These are phyloP conservation scores for Bipolaris bicolor DNA, from an alignment of 2,329 filamentous ascomycete species.

Conservation along the genomic window DNA sequence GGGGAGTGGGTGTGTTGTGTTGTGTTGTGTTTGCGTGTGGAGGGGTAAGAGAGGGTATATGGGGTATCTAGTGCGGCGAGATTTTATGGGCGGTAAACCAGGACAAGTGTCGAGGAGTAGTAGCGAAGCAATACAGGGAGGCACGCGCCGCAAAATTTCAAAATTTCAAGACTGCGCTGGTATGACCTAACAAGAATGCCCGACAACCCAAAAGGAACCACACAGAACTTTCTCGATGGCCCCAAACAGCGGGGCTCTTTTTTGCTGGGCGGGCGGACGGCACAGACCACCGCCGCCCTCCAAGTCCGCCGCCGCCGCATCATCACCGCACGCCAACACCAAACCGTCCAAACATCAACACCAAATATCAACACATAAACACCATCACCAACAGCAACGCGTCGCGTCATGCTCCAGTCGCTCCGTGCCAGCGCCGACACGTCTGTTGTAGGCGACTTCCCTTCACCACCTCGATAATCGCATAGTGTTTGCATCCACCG, in stretches of 20 bases:
- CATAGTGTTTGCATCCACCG: neutral
- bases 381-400: conserved; percentile 3
- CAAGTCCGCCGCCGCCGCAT: conserved; percentile 1
- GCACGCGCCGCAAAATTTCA: conserved; percentile 16
- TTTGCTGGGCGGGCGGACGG: conserved; percentile 5
- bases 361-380: conserved; percentile 5
- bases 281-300: conserved; percentile 2
- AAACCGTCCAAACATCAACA: conserved; percentile 1
- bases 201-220: conserved; percentile 15
- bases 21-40: neutral
- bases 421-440: conserved; percentile 9
- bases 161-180: conserved; percentile 17
- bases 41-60: conserved; percentile 12
- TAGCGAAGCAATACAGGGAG: conserved; percentile 13
- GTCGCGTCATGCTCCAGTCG: conserved; percentile 20
- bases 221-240: conserved; percentile 29
- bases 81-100: conserved; percentile 9
- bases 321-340: conserved; percentile 2
- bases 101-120: conserved; percentile 9
- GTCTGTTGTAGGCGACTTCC: conserved; percentile 1
- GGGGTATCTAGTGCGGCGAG: conserved; percentile 13
- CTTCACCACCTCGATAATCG: neutral
- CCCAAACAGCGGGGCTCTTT: conserved; percentile 23
- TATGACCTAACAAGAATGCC: conserved; percentile 12
- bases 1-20: conserved; percentile 38